These are phyloP conservation scores for Epichloe sibirici DNA, from an alignment of 2,329 filamentous ascomycete species.

Conservation along the genomic window DNA sequence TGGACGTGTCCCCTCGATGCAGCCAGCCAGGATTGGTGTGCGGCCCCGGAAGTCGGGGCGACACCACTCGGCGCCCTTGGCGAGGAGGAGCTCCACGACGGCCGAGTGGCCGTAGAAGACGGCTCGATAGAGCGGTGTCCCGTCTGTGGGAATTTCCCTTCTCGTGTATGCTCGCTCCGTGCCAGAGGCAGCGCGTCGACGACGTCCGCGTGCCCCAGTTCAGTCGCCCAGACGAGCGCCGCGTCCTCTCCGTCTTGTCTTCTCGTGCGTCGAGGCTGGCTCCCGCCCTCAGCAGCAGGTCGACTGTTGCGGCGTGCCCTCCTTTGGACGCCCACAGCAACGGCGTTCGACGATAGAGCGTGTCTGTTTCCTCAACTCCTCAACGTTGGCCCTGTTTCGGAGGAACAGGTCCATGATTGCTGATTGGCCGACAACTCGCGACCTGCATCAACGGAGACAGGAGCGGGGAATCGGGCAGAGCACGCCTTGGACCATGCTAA, in stretches of 20 bases:
- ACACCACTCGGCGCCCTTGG: neutral
- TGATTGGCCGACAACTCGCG: neutral
- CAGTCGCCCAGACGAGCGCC: neutral
- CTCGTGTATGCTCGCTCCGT: neutral
- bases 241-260: neutral
- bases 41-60: neutral
- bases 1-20: neutral
- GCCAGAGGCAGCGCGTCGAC: neutral
- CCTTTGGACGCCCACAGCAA: neutral
- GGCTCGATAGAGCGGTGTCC: neutral
- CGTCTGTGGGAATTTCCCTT: neutral
- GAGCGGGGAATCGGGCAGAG: neutral
- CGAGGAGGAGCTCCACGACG: neutral
- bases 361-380: neutral
- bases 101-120: neutral
- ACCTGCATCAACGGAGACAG: neutral
- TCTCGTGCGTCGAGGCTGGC: neutral
- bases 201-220: neutral
- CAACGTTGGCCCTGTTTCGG: neutral
- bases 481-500: neutral
- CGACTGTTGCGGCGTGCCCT: neutral
- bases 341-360: neutral
- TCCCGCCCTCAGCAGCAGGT: neutral
- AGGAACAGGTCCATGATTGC: neutral
- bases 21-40: neutral